Percentiles rank a stretch among this genome's conserved stretches.
These are phyloP conservation scores for Pachysolen tannophilus DNA, from an alignment of 805 yeast species.

Conservation along the genomic window DNA sequence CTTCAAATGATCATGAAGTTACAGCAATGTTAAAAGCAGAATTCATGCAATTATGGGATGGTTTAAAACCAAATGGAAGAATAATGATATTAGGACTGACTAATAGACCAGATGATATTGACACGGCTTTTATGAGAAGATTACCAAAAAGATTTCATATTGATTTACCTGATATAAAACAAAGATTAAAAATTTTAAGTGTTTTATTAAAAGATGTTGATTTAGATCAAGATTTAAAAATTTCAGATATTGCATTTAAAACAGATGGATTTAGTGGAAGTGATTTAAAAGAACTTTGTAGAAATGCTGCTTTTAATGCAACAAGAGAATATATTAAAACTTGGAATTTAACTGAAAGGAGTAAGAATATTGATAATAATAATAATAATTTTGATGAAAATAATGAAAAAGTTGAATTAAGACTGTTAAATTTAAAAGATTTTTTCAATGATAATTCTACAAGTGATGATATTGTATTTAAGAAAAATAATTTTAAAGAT, in stretches of 20 bases:
- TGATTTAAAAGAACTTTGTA: slow-evolving; percentile 81
- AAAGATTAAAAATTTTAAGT: slow-evolving; percentile 62
- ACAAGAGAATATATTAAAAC: slow-evolving; percentile 70
- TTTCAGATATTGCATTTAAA: slow-evolving; percentile 46
- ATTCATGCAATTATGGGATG: slow-evolving; percentile 98
- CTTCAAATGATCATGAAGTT: slow-evolving; percentile 85
- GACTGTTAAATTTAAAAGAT: slow-evolving; percentile 61
- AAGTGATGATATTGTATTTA: neutral
- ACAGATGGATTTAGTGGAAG: slow-evolving; percentile 85
- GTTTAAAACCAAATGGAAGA: slow-evolving; percentile 66
- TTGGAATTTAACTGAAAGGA: too few species aligned
- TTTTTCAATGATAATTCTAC: slow-evolving; percentile 24
- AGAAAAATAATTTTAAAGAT: too few species aligned
- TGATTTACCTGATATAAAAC: slow-evolving; percentile 57
- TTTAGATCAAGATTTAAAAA: slow-evolving; percentile 52
- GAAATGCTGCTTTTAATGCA: slow-evolving; percentile 88
- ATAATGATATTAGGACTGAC: slow-evolving; percentile 92
- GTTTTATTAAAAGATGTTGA: slow-evolving; percentile 61
- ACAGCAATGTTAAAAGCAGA: slow-evolving; percentile 92
- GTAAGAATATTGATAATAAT: too few species aligned
- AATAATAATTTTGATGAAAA: slow-evolving; percentile 29
- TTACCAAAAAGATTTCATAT: slow-evolving; percentile 87
- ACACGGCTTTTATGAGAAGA: slow-evolving; percentile 84
- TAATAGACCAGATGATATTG: slow-evolving; percentile 86
- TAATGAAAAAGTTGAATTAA: slow-evolving; percentile 33